Base-by-base conservation (phyloP, 306 rosid species). In the Myrica gale region DNA sequence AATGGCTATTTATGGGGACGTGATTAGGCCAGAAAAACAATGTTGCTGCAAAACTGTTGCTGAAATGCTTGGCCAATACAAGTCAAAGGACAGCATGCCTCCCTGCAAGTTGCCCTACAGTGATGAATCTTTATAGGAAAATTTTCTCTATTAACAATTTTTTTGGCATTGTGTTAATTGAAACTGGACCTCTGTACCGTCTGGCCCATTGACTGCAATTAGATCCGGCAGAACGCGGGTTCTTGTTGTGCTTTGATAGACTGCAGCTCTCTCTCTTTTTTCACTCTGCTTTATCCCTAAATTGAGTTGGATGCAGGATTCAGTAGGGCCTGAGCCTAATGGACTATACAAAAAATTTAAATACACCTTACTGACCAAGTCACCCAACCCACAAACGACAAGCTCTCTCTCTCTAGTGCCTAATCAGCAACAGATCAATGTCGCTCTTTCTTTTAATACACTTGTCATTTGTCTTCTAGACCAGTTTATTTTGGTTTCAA, bases 1-100 rank as follows among this genome's bases (percentile, higher is more conserved):
- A 86, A 95, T 95, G 99, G 99, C 97, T 57, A 96, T 95, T 54
- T 92, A 92, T n/a, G 99, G 99, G 1, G 97, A 95, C 68, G 99
- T 92, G 72, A 54, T 88, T 70, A 84, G 99, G 53, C 97, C 97
- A 47, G 99, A 97, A 80, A 92, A 89, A 74, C 87, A 92, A 71
- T 95, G 99, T 80, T 88, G 97, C 17, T 92, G 97, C 85, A 86
- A 88, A 83, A 92, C 97, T 10, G 83, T 90, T 58, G 97, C 96
- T 13, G 97, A 95, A 82, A 82, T 88, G 91, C 99, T 95, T 26
- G 98, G 99, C 72, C 88, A 85, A 76, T 82, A 45, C 86, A 92
- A 87, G 79, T 56, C 96, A 0, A 90, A 95, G 80, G 92, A 92
- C 80, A 70, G 68, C 11, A 52, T 52, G 7, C 85, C 92, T 63